Base-by-base conservation (phyloP, 306 rosid genomes). In the Cucurbita argyrosperma region DNA sequence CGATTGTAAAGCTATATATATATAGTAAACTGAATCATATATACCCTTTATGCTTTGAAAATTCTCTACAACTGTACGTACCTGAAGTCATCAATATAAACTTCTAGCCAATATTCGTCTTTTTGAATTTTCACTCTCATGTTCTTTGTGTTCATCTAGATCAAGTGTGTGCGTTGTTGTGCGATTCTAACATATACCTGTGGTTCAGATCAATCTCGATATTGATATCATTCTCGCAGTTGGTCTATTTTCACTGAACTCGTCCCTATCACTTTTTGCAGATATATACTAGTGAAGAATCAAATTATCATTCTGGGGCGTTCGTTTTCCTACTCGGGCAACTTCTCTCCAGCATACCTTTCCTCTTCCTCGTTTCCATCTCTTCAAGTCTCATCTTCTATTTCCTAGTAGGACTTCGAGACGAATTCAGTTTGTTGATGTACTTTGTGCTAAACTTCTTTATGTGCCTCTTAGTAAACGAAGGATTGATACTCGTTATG, bases 401-500 rank as follows among this genome's bases (percentile, higher is more conserved):
- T 82, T 95, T 95, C 88, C 87, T 95, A 8, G 59, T 91, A 15
- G 96, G 99, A 72, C 84, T 95, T 84, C 83, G 84, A 52, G 99
- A 95, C 70, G 92, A 91, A 71, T 95, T 95, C 80, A 82, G 92
- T 85, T 85, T 95, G 88, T 83, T 95, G 79, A 95, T 95, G 99
- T 95, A 95, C 91, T 95, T 95, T 16, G 96, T 91, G 90, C 90
- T 91, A 78, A 95, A 95, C 76, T 87, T 91, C 85, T 95, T 95
- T 85, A 82, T 89, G 89, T 84, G 91, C 78, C 84, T 95, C 79
- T 72, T 95, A 71, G 87, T 95, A 51, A 95, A 91, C n/a, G 99
- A 95, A 83, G 99, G 99, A 71, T 72, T 95, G 52, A 88, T 95
- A 87, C 91, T 95, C 10, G 79, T 90, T 55, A 80, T 88, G 66